Evolutionary conservation across 2,329 filamentous ascomycete genomes (phyloP), one percentile per base, ranked within the genome.

Genomic region (Cladosporium phlei): DNA sequence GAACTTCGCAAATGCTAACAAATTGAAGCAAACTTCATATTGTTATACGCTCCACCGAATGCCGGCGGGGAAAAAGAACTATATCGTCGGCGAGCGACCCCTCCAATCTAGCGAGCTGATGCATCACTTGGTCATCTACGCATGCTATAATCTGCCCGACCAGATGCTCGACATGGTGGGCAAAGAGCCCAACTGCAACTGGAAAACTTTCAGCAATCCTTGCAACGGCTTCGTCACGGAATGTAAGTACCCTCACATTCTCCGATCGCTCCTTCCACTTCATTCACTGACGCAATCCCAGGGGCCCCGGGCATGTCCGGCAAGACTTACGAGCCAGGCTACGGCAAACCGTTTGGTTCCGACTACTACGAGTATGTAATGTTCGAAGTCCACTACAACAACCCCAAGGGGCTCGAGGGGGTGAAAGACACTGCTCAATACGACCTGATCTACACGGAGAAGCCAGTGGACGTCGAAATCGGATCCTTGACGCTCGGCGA

Each of bases 341-440:
- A 47, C 17, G 52, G 52, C 19, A 54, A 54, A 22, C 50, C 52
- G 2, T 54, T 54, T 24, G 50, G 52, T 29, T 25, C 22, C 7
- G 52, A 52, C 6, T 33, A 46, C 21, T 54, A 47, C 16, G 39
- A 54, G 25, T 54, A 54, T 32, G 52, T 37, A 8, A 54, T 54
- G 52, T 30, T 54, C 9, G 52, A 54, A 38, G 49, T 43, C 2
- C 52, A 54, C 16, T 54, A 54, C 47, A 54, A 51, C 40, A 54
- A 54, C 16, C 52, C 52, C 10, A 27, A 47, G 14, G 28, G 38
- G 1, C 29, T 54, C 9, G 52, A 38, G 11, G 48, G 42, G 14
- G 24, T 47, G 45, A 54, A 50, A 46, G 50, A 52, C 17, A 28
- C 40, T 35, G 40, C 52, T 11, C 32, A 29, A 5, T 54, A 54